A percentile compares a stretch with the other conserved stretches of the same genome.
These are phyloP conservation scores for Fraxinus greggii DNA, from an alignment of 305 asterid species.

Conservation along the genomic window DNA sequence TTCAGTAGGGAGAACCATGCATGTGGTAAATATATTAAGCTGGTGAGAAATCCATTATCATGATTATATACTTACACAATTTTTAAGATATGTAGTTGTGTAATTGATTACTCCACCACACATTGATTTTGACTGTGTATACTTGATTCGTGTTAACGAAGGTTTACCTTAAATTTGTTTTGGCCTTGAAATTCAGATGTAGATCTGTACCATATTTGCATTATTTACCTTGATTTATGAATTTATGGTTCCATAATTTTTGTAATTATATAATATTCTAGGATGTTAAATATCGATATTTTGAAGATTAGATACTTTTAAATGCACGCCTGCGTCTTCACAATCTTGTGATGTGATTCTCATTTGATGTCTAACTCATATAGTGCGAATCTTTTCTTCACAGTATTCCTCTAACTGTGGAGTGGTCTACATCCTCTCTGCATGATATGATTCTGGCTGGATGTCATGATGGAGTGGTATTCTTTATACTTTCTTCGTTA, in stretches of 20 bases:
- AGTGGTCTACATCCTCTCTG: slow-evolving; percentile 83
- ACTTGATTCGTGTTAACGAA: not conserved
- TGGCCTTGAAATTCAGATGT: not conserved
- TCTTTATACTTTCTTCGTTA: slow-evolving; percentile 14
- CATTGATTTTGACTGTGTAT: not conserved
- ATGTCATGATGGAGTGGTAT: slow-evolving; percentile 98
- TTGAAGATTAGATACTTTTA: not conserved
- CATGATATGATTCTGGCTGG: slow-evolving; percentile 85
- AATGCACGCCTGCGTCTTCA: not conserved
- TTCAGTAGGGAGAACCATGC: slow-evolving; percentile 2
- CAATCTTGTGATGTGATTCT: not conserved
- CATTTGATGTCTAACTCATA: slow-evolving; percentile 18
- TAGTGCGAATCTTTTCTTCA: slow-evolving; percentile 24
- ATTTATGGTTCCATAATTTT: not conserved
- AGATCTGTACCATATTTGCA: not conserved
- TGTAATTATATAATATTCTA: not conserved
- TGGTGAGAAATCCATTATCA: not conserved
- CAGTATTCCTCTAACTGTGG: slow-evolving; percentile 87
- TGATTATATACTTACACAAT: not conserved
- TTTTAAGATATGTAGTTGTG: not conserved
- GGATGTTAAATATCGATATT: not conserved
- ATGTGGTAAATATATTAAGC: not conserved
- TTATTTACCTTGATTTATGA: not conserved
- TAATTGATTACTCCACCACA: not conserved
- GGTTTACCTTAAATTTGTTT: not conserved